Base-by-base conservation (phyloP, 805 yeast genomes). In the Scheffersomyces coipomensis region DNA sequence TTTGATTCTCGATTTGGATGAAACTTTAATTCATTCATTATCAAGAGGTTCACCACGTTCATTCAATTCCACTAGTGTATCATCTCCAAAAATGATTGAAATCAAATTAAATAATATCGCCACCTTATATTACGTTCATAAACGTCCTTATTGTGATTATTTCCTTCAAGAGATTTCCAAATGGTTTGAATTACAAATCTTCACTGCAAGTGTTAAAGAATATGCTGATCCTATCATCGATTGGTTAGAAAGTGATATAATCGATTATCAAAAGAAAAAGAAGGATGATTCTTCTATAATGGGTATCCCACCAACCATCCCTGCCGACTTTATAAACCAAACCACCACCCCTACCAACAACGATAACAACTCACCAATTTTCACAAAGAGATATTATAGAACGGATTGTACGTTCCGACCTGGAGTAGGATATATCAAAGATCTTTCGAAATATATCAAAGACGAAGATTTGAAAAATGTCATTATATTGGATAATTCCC, bases 161-260 rank as follows among this genome's bases (percentile, higher is more conserved):
- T 93, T 93, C 53, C 68, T 93, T 19, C 70, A 78, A 43, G 83
- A 83, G 44, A 93, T 89, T 7, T 71, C 83, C 37, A 79, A 79
- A 51, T 91, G 97, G 97, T 93, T 78, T 63, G 85, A 88, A 49
- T 67, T 93, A 31, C 90, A 89, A 23, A 80, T 95, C 8, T 93
- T 93, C 69, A 93, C 99, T 0, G 99, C 99, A 2, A 85, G 95
- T 29, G 90, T 93, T 45, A 79, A 82, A 59, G 96, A 88, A 56
- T 93, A 93, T 55, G 98, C 99, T 0, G 99, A 93, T 55, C 98
- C 99, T 0, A 95, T 93, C 36, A 87, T 93, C 37, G 91, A 91
- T 62, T 87, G 90, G 81, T 69, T 91, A 16, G 98, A 91, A 58
- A 72, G 75, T 51, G 87, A 83, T 39, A 51, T 64, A 21, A 48